Evolutionary conservation across 768 basidiomycete genomes (phyloP).

Genomic region (Daedalea quercina): DNA sequence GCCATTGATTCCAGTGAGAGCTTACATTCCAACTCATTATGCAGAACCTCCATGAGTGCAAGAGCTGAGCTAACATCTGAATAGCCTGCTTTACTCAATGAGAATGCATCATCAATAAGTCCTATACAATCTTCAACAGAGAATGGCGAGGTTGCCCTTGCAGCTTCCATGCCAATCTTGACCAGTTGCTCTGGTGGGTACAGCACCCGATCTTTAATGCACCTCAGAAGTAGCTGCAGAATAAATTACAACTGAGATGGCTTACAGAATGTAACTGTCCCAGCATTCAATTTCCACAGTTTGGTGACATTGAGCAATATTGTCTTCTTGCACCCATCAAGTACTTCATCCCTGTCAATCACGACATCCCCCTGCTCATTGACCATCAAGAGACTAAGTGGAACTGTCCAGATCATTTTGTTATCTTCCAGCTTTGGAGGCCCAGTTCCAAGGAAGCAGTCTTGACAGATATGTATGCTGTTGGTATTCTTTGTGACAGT

Average conservation of each 20-base stretch:
- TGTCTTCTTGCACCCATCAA: constrained; percentile 60
- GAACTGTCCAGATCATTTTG: constrained; percentile 85
- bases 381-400: constrained; percentile 66
- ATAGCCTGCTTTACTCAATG: constrained; percentile 77
- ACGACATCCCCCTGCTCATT: constrained; percentile 47
- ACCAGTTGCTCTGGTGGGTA: constrained; percentile 77
- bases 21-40: constrained; percentile 69
- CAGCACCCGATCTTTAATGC: constrained; percentile 64
- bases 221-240: background rate
- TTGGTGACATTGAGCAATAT: constrained; percentile 69
- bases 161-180: constrained; percentile 75
- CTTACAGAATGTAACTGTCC: constrained; percentile 85
- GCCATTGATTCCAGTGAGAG: background rate
- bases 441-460: constrained; percentile 88
- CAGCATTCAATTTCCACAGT: constrained; percentile 87
- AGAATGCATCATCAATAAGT: constrained; percentile 76
- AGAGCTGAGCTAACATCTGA: constrained; percentile 71
- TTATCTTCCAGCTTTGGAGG: constrained; percentile 76
- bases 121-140: constrained; percentile 85
- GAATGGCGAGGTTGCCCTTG: constrained; percentile 58
- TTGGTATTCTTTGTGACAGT: constrained; percentile 71
- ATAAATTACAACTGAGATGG: constrained; percentile 5
- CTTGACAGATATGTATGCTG: constrained; percentile 78
- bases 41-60: constrained; percentile 61
- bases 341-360: constrained; percentile 56